Percentiles rank a stretch among this genome's conserved stretches.
Evolutionary conservation across 805 yeast species (phyloP).

Genomic region (Ogataea angusta): DNA sequence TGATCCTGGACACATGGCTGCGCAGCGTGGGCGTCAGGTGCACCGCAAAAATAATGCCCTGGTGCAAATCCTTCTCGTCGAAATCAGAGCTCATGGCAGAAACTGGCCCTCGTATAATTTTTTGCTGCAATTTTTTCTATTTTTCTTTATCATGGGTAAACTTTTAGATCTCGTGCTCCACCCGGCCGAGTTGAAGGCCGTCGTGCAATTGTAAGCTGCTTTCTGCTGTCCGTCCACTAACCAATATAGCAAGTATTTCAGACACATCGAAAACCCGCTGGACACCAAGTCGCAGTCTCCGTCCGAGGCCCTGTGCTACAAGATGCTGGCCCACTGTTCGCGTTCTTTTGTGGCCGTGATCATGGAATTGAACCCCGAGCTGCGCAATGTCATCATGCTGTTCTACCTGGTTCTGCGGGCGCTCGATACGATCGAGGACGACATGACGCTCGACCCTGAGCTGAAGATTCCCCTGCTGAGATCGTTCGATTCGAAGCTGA

Average conservation of each 20-base stretch:
- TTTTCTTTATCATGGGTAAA: conserved; percentile 50
- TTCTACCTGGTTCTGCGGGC: conserved; percentile 88
- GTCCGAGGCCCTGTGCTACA: conserved; percentile 61
- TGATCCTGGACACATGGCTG: conserved; percentile 37
- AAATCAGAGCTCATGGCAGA: conserved; percentile 3
- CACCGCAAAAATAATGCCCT: conserved; percentile 61
- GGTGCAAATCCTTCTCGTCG: conserved; percentile 48
- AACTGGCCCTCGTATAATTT: conserved; percentile 5
- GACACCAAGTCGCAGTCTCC: conserved; percentile 38
- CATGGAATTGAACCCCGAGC: conserved; percentile 83
- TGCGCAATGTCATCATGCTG: conserved; percentile 75
- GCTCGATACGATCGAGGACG: conserved; percentile 94
- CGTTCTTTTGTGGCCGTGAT: conserved; percentile 95
- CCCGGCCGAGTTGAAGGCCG: conserved; percentile 71
- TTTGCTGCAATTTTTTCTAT: neutral
- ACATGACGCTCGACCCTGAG: conserved; percentile 75
- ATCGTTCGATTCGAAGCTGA: conserved; percentile 60
- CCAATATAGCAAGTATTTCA: conserved; percentile 41
- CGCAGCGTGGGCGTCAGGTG: conserved; percentile 53
- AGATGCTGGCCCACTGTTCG: conserved; percentile 65
- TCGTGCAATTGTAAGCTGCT: conserved; percentile 50
- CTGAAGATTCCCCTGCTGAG: conserved; percentile 74
- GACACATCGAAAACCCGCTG: conserved; percentile 51
- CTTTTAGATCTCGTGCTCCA: conserved; percentile 55
- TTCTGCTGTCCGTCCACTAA: conserved; percentile 2